A percentile compares a stretch with the other conserved stretches of the same genome.
Evolutionary conservation across 2,329 filamentous ascomycete species (phyloP).

Genomic region (Xylariaceae sp.): DNA sequence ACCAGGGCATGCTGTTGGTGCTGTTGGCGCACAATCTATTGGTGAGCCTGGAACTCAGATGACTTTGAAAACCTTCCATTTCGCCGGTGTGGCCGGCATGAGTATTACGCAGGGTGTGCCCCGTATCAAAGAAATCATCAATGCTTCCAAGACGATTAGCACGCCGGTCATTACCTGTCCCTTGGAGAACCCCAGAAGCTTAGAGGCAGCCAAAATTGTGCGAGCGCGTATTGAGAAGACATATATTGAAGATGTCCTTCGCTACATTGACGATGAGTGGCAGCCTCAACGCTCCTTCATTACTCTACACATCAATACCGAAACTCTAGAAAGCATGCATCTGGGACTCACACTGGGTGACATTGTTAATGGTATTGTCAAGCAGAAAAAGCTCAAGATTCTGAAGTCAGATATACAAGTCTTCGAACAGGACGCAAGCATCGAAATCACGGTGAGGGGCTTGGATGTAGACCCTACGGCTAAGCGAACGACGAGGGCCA

Average conservation of each 20-base stretch:
- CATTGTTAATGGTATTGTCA: constrained; percentile 78
- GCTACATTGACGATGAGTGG: constrained; percentile 88
- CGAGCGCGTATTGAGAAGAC: constrained; percentile 97
- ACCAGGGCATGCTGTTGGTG: constrained; percentile 93
- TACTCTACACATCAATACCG: constrained; percentile 80
- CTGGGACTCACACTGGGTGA: constrained; percentile 78
- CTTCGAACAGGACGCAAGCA: constrained; percentile 58
- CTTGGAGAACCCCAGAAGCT: constrained; percentile 75
- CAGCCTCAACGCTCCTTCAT: constrained; percentile 77
- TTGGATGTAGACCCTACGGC: constrained; percentile 55
- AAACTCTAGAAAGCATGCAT: constrained; percentile 79
- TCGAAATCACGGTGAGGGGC: constrained; percentile 75
- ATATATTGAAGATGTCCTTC: constrained; percentile 80
- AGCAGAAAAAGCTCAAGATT: constrained; percentile 83
- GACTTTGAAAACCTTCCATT: constrained; percentile 99
- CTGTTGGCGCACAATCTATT: constrained; percentile 96
- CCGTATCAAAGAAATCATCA: constrained; percentile 99
- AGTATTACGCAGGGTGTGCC: constrained; percentile 99
- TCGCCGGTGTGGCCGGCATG: constrained; percentile 99
- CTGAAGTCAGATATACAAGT: constrained; percentile 69
- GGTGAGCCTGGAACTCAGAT: constrained; percentile 98
- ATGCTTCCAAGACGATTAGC: constrained; percentile 91
- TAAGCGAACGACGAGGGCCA: constrained; percentile 56
- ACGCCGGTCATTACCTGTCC: constrained; percentile 93
- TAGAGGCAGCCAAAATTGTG: constrained; percentile 85